Base-by-base conservation (phyloP, 2,329 filamentous ascomycete genomes). In the Colletotrichum sp. region DNA sequence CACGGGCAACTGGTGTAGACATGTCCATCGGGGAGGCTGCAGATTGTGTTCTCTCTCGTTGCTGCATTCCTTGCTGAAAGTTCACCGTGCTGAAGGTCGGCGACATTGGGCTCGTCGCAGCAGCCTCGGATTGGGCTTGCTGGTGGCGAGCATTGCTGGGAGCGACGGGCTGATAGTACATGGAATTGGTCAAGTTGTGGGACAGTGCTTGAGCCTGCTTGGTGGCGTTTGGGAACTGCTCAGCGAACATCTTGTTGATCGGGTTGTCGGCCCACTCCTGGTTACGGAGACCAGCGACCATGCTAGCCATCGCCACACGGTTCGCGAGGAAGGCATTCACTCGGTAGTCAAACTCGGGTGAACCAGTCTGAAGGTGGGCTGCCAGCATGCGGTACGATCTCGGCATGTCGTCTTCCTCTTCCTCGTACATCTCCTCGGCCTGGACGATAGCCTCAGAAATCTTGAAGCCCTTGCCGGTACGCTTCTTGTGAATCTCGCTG, bases 371-470 rank as follows among this genome's bases (percentile, higher is more conserved):
- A 74, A 94, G 85, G 79, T 93, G 90, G 5, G 91, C 88, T 16
- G 91, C 91, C 36, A 95, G 85, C 16, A 91, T 87, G 73, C 92
- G 89, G 81, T 93, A 94, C 70, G 92, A 91, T 76, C 91, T 89
- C 1, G 93, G 92, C 28, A 95, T 82, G 72, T 96, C 94, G 79
- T 98, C 95, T 69, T 98, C 96, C 81, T 98, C 95, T 83, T 98
- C 96, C 81, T 98, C 96, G 82, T 98, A 98, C 95, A 98, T 98
- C 83, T 97, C 95, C 83, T 98, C 96, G 77, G 95, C 96, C 79
- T 94, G 88, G 4, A 77, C 74, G 30, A 97, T 96, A 80, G 97
- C 91, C 83, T 96, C 94, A 30, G 94, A 96, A 73, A 98, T 94
- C 79, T 93, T 93, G 75, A 98, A 89, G 3, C 91, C 92, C 79